Evolutionary conservation across 2,329 filamentous ascomycete genomes (phyloP).

Genomic region (Sclerotinia glacialis): DNA sequence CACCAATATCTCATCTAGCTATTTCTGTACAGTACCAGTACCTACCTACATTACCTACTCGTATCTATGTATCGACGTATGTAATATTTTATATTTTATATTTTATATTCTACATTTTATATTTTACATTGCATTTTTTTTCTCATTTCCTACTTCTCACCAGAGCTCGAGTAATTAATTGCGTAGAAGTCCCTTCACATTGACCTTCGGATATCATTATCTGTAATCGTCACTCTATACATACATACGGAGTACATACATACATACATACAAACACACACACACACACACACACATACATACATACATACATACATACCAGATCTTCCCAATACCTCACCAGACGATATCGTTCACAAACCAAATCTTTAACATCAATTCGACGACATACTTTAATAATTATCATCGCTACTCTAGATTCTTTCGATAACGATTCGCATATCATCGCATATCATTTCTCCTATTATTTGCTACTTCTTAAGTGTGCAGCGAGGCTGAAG

Average conservation of each 20-base stretch:
- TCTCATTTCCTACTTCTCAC: no score
- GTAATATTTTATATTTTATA: background rate
- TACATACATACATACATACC: no score
- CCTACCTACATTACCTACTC: no score
- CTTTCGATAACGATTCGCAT: constrained; percentile 4
- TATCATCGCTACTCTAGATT: constrained; percentile 1
- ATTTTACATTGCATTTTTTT: no score
- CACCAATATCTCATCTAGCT: background rate
- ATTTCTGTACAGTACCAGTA: background rate
- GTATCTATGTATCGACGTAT: no score
- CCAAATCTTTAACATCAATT: background rate
- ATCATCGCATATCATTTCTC: background rate
- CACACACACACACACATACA: no score
- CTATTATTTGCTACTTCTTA: background rate
- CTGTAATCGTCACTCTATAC: constrained; percentile 7
- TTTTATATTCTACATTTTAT: no score
- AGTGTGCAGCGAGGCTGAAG: constrained; percentile 33
- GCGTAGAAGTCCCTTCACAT: background rate
- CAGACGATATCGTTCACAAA: background rate
- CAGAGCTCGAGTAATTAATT: background rate
- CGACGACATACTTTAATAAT: background rate
- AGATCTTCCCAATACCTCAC: background rate
- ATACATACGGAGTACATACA: no score
- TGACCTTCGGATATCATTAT: constrained; percentile 2
- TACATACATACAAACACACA: no score